Base-by-base conservation (phyloP, 202 grass and related monocot species). In the Tripidium arundinaceum region DNA sequence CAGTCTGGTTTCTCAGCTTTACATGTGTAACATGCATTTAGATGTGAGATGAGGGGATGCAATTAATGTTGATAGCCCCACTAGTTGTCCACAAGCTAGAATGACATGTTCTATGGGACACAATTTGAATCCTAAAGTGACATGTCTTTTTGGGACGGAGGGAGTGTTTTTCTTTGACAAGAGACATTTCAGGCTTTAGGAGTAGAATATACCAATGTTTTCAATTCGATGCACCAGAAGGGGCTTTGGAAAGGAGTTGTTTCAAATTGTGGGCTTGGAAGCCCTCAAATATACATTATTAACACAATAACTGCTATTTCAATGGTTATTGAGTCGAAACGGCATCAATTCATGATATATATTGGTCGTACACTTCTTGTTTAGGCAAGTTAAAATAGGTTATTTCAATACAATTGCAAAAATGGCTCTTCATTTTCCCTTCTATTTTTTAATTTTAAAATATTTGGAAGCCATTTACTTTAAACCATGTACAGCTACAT, bases 361-460 rank as follows among this genome's bases (percentile, higher is more conserved):
- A 45, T 43, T 67, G 63, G 55, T 38, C 2, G 45, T 71, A 24
- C 69, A 19, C 15, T 73, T 75, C 41, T 29, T 72, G 29, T 37
- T 64, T 78, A 54, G 37, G 29, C 25, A 24, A 72, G 65, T 1
- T n/a, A 65, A 58, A 34, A 34, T 72, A 52, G 19, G 11, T 49
- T 49, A 33, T 34, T 62, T 74, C 3, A 1, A 83, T n/a, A 10
- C 29, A 68, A 58, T 65, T 45, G n/a, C 42, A 40, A 37, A n/a
- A 60, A 59, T 67, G 37, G 13, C 21, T 2, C 28, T 11, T 45
- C 26, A 64, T 80, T 36, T 78, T 28, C 24, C 6, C 15, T 19
- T 80, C n/a, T 68, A 65, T 21, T 27, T 75, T 80, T 74, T 3
- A 55, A 27, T 54, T 70, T 25, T 4, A 34, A 71, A 50, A 62